A percentile compares a stretch with the other conserved stretches of the same genome.
phyloP scores from a whole-genome alignment of 1,284 basidiomycete genomes.

The Butyriboletus appendiculatus region DNA sequence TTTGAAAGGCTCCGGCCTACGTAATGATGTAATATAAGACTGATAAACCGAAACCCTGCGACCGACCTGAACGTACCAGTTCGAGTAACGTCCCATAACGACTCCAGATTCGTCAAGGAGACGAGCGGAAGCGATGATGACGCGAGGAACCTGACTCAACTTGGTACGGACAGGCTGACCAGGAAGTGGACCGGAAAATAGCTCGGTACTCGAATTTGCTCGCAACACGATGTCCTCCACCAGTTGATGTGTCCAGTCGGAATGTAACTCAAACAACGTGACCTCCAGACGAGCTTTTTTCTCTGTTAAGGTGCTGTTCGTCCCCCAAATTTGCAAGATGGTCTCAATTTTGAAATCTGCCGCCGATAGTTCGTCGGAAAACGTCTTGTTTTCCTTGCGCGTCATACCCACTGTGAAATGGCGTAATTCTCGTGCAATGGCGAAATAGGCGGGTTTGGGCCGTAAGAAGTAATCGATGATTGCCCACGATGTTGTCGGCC shows the following conservation, averaged over 20 bases:
- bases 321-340: slow-evolving; percentile 79
- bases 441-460: slow-evolving; percentile 74
- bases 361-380: slow-evolving; percentile 57
- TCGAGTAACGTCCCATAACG: slow-evolving; percentile 77
- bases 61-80: slow-evolving; percentile 55
- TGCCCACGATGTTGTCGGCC: slow-evolving; percentile 81
- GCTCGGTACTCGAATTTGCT: slow-evolving; percentile 81
- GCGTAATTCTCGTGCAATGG: slow-evolving; percentile 70
- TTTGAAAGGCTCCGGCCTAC: slow-evolving; percentile 90
- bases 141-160: slow-evolving; percentile 62
- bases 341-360: slow-evolving; percentile 69
- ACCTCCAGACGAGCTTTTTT: slow-evolving; percentile 66
- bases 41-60: slow-evolving; percentile 7
- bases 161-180: slow-evolving; percentile 70
- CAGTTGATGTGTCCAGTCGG: slow-evolving; percentile 58
- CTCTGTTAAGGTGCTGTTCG: slow-evolving; percentile 67
- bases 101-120: slow-evolving; percentile 56
- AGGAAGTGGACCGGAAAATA: slow-evolving; percentile 69
- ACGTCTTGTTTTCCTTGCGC: slow-evolving; percentile 67
- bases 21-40: slow-evolving; percentile 14
- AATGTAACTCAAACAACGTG: slow-evolving; percentile 66
- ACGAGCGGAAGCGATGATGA: slow-evolving; percentile 76
- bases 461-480: slow-evolving; percentile 79
- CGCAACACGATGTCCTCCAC: slow-evolving; percentile 54
- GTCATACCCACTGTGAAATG: slow-evolving; percentile 80